phyloP scores from a whole-genome alignment of 495 filamentous ascomycete genomes.

The Lophium mytilinum region DNA sequence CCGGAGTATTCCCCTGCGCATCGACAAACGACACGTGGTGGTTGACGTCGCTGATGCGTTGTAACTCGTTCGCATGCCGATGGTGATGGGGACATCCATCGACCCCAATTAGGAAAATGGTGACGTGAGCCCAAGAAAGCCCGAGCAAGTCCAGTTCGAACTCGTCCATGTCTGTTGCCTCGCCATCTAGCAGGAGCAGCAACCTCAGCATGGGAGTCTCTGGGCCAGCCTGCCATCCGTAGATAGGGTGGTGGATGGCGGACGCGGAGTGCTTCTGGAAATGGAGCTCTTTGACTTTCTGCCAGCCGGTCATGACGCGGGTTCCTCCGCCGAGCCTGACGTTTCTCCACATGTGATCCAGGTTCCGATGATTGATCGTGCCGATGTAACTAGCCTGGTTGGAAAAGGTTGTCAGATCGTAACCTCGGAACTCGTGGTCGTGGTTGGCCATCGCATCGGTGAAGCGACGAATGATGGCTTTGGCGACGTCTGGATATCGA shows the following conservation, averaged over 20 bases:
- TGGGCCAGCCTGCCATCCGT: conserved; percentile 44
- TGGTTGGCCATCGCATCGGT: conserved; percentile 40
- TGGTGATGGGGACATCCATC: conserved; percentile 44
- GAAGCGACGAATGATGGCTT: conserved; percentile 39
- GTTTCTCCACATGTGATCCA: conserved; percentile 34
- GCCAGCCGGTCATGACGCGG: conserved; percentile 43
- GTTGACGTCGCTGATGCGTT: conserved; percentile 42
- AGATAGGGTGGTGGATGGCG: conserved; percentile 40
- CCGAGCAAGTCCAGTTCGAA: conserved; percentile 43
- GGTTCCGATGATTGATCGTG: conserved; percentile 33
- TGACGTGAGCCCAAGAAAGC: conserved; percentile 42
- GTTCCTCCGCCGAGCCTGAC: conserved; percentile 37
- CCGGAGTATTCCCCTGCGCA: conserved; percentile 42
- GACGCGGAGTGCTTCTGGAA: conserved; percentile 42
- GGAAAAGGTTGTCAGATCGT: conserved; percentile 39
- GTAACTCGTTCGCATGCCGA: conserved; percentile 41
- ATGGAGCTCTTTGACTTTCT: conserved; percentile 42
- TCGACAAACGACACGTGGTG: conserved; percentile 43
- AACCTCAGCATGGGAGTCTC: conserved; percentile 39
- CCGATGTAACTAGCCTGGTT: conserved; percentile 35
- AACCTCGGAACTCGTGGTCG: conserved; percentile 36
- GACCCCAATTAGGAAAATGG: conserved; percentile 43
- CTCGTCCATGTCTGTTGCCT: conserved; percentile 44
- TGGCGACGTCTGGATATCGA: conserved; percentile 34
- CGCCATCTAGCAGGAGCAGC: conserved; percentile 40